Conservation (phyloP, 805 yeast species). For the Candida sphagnicola region DNA sequence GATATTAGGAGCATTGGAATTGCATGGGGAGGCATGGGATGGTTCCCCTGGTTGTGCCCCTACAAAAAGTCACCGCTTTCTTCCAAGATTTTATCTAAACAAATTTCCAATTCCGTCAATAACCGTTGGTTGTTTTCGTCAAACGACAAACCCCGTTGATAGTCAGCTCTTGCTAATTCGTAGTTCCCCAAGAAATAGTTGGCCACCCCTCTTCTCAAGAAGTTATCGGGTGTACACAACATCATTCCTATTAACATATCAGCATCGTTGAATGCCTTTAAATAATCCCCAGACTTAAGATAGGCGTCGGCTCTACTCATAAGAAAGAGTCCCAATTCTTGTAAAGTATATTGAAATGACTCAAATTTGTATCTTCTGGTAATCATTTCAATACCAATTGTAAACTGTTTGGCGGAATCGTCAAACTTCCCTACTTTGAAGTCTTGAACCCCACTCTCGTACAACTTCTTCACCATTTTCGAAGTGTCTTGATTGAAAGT, state of each 20-base stretch:
- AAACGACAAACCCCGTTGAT: slow-evolving; percentile 72
- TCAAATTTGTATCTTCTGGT: slow-evolving; percentile 69
- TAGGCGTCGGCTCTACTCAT: slow-evolving; percentile 71
- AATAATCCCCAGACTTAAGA: slow-evolving; percentile 48
- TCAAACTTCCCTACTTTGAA: slow-evolving; percentile 51
- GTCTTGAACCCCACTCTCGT: slow-evolving; percentile 57
- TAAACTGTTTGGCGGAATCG: slow-evolving; percentile 62
- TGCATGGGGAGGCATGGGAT: too few relatives aligned
- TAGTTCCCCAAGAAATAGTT: slow-evolving; percentile 58
- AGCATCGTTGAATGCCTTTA: slow-evolving; percentile 65
- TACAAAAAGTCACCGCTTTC: slow-evolving; percentile 55
- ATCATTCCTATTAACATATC: slow-evolving; percentile 61
- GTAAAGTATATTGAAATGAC: slow-evolving; percentile 65
- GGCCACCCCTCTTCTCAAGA: slow-evolving; percentile 67
- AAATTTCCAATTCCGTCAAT: slow-evolving; percentile 43
- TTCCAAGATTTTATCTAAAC: slow-evolving; percentile 45
- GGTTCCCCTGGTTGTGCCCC: background rate
- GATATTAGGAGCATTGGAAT: background rate
- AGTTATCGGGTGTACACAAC: slow-evolving; percentile 62
- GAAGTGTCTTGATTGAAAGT: slow-evolving; percentile 51
- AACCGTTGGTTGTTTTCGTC: slow-evolving; percentile 50
- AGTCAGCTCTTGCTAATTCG: slow-evolving; percentile 58
- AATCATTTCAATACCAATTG: slow-evolving; percentile 66
- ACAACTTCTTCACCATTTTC: slow-evolving; percentile 60
- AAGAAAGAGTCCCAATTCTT: slow-evolving; percentile 61